Conservation (phyloP, 306 rosid genomes). For the Pterocarpus macrocarpus region DNA sequence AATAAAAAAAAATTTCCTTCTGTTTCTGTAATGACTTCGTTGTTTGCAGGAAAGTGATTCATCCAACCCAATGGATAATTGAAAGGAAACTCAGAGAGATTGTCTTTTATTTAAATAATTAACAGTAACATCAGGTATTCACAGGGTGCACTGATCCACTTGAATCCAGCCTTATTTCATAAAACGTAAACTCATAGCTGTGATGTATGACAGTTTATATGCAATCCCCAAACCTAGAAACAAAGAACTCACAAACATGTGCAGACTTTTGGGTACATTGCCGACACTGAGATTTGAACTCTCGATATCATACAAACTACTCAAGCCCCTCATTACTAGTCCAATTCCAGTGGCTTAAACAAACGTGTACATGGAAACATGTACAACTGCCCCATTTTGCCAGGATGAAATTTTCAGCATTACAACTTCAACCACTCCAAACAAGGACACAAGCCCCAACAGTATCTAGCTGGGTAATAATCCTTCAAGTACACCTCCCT, state of each 20-base stretch:
- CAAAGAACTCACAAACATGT: neutral
- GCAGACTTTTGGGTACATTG: neutral
- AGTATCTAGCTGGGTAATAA: conserved; percentile 81
- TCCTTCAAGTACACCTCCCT: conserved; percentile 91
- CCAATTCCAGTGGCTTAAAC: neutral
- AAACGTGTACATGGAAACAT: conserved; percentile 11
- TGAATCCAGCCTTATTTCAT: conserved; percentile 37
- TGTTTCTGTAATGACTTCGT: neutral
- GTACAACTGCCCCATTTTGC: conserved; percentile 21
- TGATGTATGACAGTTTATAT: conserved; percentile 18
- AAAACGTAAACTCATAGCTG: neutral
- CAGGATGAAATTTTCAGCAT: conserved; percentile 21
- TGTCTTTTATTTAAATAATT: neutral
- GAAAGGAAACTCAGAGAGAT: neutral
- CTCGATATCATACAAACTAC: neutral
- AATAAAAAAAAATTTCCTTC: too few species aligned
- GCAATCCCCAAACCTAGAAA: conserved; percentile 34
- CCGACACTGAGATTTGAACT: neutral
- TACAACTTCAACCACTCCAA: conserved; percentile 93
- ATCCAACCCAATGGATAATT: neutral
- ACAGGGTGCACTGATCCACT: neutral
- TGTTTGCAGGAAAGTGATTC: neutral
- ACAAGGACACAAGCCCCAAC: conserved; percentile 98
- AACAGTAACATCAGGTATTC: neutral
- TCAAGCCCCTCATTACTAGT: neutral